Evolutionary conservation across 1,139 yeast genomes (phyloP).

Genomic region (Suhomyces atakaporum): DNA sequence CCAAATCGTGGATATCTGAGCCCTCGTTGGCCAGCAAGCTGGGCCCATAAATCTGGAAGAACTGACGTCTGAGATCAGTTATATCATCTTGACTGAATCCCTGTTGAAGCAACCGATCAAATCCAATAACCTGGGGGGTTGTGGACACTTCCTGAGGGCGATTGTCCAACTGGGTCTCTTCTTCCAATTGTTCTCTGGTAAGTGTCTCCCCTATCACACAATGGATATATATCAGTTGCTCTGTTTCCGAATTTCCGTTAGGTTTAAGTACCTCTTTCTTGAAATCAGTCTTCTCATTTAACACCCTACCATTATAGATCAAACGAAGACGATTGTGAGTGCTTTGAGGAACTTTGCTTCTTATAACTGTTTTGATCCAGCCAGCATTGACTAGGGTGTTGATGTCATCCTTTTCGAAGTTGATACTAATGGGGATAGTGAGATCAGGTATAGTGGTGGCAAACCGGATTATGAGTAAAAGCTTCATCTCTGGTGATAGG

Average conservation of each 20-base stretch:
- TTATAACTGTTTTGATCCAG: slow-evolving; percentile 34
- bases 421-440: slow-evolving; percentile 31
- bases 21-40: slow-evolving; percentile 7
- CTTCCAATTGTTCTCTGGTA: slow-evolving; percentile 55
- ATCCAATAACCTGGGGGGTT: slow-evolving; percentile 76
- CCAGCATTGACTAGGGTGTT: slow-evolving; percentile 32
- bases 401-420: slow-evolving; percentile 35
- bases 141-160: slow-evolving; percentile 53
- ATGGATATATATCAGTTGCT: slow-evolving; percentile 57
- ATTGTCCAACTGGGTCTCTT: slow-evolving; percentile 64
- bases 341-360: slow-evolving; percentile 29
- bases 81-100: slow-evolving; percentile 84
- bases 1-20: slow-evolving; percentile 36
- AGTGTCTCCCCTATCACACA: slow-evolving; percentile 79
- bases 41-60: slow-evolving; percentile 63
- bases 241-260: background rate
- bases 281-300: slow-evolving; percentile 61
- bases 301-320: slow-evolving; percentile 72
- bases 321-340: slow-evolving; percentile 60
- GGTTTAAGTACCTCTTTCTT: slow-evolving; percentile 46
- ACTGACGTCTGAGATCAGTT: slow-evolving; percentile 69
- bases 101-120: slow-evolving; percentile 77
- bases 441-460: slow-evolving; percentile 33
- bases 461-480: slow-evolving; percentile 32
- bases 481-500: too few relatives aligned